Evolutionary conservation across 148 eudicot genomes (phyloP).

Genomic region (Salicornia ramosissima): DNA sequence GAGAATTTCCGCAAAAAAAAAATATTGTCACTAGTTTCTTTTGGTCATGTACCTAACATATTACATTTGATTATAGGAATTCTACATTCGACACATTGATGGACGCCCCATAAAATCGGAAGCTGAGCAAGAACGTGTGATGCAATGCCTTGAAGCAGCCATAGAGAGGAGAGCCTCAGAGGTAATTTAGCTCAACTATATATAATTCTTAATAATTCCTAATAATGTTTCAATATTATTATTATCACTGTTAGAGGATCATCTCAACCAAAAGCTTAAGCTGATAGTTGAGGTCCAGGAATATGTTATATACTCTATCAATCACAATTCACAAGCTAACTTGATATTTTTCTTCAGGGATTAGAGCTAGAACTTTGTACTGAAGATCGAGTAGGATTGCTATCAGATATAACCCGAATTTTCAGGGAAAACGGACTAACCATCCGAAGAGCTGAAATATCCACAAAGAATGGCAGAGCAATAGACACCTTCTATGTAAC

Average conservation of each 20-base stretch:
- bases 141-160: conserved; percentile 94
- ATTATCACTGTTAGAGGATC: no score
- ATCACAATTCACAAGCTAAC: not conserved
- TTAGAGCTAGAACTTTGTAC: conserved; percentile 67
- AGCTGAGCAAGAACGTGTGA: conserved; percentile 74
- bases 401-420: conserved; percentile 76
- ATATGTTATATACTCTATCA: no score
- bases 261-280: no score
- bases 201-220: no score
- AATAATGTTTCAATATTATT: no score
- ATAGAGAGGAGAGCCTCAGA: conserved; percentile 74
- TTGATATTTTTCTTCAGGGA: conserved; percentile 53
- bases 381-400: conserved; percentile 72
- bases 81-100: conserved; percentile 81
- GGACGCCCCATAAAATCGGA: conserved; percentile 69
- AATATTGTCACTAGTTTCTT: not conserved
- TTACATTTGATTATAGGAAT: conserved; percentile 48
- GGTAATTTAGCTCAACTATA: conserved; percentile 32
- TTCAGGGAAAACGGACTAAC: conserved; percentile 75
- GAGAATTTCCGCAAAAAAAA: no score
- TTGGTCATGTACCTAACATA: not conserved
- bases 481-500: conserved; percentile 69
- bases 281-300: no score
- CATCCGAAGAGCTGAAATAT: conserved; percentile 69
- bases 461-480: conserved; percentile 64